Evolutionary conservation across 495 filamentous ascomycete genomes (phyloP).

Genomic region (Aspergillus funiculosus): DNA sequence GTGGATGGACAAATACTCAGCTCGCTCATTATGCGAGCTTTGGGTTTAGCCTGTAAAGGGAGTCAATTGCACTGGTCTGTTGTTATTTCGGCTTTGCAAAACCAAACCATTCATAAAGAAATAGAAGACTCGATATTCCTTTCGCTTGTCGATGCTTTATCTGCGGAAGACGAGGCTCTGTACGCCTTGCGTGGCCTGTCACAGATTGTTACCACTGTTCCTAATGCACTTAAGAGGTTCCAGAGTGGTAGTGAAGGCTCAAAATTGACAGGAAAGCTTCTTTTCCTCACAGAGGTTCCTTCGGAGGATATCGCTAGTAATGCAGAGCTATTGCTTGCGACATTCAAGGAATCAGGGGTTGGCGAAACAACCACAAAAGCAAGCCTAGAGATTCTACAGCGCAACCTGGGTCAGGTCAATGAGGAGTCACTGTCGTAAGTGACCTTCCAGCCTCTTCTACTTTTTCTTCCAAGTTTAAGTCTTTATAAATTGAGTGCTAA

Average conservation of each 20-base stretch:
- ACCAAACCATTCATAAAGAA: constrained; percentile 36
- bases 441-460: neutral
- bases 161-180: constrained; percentile 27
- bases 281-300: constrained; percentile 52
- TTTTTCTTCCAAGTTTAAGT: neutral
- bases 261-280: constrained; percentile 48
- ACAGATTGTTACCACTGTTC: constrained; percentile 33
- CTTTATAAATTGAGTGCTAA: constrained; percentile 14
- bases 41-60: constrained; percentile 36
- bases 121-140: constrained; percentile 41
- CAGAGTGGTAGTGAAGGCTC: constrained; percentile 44
- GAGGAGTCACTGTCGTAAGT: constrained; percentile 50
- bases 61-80: constrained; percentile 39
- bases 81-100: constrained; percentile 42
- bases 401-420: constrained; percentile 45
- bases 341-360: constrained; percentile 34
- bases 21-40: constrained; percentile 33
- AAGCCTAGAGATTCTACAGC: constrained; percentile 47
- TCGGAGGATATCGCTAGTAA: constrained; percentile 48
- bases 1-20: constrained; percentile 29
- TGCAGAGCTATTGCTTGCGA: constrained; percentile 41
- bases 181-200: constrained; percentile 37
- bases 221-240: constrained; percentile 33
- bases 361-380: constrained; percentile 36
- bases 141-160: constrained; percentile 33